Base-by-base conservation (phyloP, 768 basidiomycete species). In the Peribolospora kevripleyi region DNA sequence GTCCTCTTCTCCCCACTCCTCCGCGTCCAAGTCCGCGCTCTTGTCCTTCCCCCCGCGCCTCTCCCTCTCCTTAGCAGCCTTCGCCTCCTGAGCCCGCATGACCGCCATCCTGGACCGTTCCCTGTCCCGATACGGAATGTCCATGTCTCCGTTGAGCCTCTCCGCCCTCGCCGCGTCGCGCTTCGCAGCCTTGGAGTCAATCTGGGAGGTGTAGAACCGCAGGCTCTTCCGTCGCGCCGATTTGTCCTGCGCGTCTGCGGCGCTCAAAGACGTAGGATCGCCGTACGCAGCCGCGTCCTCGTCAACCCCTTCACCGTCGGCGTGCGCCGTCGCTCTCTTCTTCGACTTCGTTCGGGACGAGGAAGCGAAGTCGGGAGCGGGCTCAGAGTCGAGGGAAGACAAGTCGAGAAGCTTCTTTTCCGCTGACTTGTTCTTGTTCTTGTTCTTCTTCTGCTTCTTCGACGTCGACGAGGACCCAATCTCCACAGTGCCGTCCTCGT, bases 131-230 rank as follows among this genome's bases (percentile, higher is more conserved):
- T 90, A 85, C 13, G 93, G 93, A 50, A 97, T 73, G 64, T 98
- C 93, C 62, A 95, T 91, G 65, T 98, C 93, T 13, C 93, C 93
- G 6, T 61, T 60, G 53, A 78, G 65, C 4, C 81, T 77, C 37
- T 74, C 75, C 58, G 70, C 73, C 55, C 84, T 73, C 5, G 85
- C 86, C 39, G 76, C 77, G 55, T 78, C 76, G 54, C 90, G 75
- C 57, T 82, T 73, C 8, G 80, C 77, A 53, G 78, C 75, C 5
- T 84, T 76, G 55, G 79, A 79, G 64, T 84, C 84, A 62, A 98
- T 90, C 65, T 81, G 83, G 54, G 84, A 76, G 4, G 86, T 87
- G 68, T 97, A 84, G 77, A 97, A 98, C 42, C 82, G 80, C 41
- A 97, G 74, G 6, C 83, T 76, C 60, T 81, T 82, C 61, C 78